Evolutionary conservation across 768 basidiomycete species (phyloP).

Genomic region (Boletus rubropictus): DNA sequence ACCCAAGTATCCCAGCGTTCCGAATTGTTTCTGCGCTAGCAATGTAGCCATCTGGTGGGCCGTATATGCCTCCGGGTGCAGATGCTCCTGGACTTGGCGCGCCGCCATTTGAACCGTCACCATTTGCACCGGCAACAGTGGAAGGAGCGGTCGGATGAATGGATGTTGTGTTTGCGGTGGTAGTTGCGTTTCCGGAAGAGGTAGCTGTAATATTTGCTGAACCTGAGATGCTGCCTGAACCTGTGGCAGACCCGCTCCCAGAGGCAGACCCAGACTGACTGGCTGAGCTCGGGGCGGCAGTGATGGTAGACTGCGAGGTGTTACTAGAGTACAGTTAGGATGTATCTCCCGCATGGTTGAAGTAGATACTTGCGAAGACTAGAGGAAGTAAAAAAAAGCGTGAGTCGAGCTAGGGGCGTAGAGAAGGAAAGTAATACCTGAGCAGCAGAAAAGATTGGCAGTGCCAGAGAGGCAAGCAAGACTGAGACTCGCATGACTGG

Average conservation of each 20-base stretch:
- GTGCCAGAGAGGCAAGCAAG: conserved; percentile 29
- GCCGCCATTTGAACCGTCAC: conserved; percentile 37
- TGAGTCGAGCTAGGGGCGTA: neutral
- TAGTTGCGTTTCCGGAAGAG: conserved; percentile 28
- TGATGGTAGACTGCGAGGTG: conserved; percentile 36
- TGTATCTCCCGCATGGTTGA: conserved; percentile 24
- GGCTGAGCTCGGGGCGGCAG: conserved; percentile 40
- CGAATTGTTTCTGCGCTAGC: conserved; percentile 48
- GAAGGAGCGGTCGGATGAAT: conserved; percentile 52
- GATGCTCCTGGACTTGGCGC: conserved; percentile 58
- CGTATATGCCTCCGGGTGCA: conserved; percentile 44
- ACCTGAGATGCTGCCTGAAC: conserved; percentile 20
- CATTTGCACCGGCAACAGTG: conserved; percentile 41
- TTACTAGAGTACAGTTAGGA: conserved; percentile 39
- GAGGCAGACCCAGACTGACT: conserved; percentile 19
- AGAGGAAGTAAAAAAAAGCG: neutral
- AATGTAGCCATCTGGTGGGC: conserved; percentile 65
- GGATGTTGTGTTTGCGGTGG: conserved; percentile 17
- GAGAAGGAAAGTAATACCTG: conserved; percentile 27
- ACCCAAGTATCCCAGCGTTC: conserved; percentile 40
- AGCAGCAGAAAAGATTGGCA: conserved; percentile 24
- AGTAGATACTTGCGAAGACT: conserved; percentile 38
- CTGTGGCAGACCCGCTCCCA: conserved; percentile 16
- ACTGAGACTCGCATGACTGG: conserved; percentile 28
- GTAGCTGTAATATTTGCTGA: conserved; percentile 15